Conservation (phyloP, 768 basidiomycete genomes). For the Sporobolomyces pararoseus region DNA sequence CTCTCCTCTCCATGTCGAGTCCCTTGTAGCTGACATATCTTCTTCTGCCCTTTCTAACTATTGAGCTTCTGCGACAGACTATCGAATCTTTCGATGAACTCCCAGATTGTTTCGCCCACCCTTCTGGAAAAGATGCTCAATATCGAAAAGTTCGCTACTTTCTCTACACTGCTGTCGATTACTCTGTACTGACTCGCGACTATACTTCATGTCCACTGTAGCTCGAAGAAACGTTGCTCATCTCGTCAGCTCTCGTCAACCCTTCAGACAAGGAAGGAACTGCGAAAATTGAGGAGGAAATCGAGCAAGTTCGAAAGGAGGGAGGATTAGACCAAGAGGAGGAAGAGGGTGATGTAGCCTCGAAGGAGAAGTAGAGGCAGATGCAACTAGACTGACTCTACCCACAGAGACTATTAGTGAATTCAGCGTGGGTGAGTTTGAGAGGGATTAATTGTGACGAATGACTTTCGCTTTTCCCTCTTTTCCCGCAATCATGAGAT, state of each 20-base stretch:
- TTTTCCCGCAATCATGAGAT: too few species aligned
- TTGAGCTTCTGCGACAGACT: background rate
- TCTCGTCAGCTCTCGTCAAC: conserved; percentile 38
- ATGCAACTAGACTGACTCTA: too few species aligned
- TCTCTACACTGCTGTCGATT: background rate
- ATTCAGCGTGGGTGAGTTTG: too few species aligned
- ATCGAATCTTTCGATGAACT: background rate
- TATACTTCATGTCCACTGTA: background rate
- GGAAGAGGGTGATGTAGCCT: background rate
- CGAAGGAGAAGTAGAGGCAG: background rate
- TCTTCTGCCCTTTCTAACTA: background rate
- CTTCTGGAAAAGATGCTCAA: conserved; percentile 15
- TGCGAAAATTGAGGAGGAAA: conserved; percentile 16
- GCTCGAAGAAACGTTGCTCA: conserved; percentile 35
- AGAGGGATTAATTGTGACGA: too few species aligned
- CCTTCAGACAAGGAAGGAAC: conserved; percentile 17
- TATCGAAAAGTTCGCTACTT: conserved; percentile 31
- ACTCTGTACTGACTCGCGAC: background rate
- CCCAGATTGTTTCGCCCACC: background rate
- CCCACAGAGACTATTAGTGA: too few species aligned
- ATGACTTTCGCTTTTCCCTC: too few species aligned
- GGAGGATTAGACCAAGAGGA: conserved; percentile 12
- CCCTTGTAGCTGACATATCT: background rate
- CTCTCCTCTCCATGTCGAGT: background rate
- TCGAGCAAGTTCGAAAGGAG: conserved; percentile 28